Evolutionary conservation across 1,139 yeast genomes (phyloP), one percentile per base, ranked within the genome.

Genomic region (Scheffersomyces insectosa): DNA sequence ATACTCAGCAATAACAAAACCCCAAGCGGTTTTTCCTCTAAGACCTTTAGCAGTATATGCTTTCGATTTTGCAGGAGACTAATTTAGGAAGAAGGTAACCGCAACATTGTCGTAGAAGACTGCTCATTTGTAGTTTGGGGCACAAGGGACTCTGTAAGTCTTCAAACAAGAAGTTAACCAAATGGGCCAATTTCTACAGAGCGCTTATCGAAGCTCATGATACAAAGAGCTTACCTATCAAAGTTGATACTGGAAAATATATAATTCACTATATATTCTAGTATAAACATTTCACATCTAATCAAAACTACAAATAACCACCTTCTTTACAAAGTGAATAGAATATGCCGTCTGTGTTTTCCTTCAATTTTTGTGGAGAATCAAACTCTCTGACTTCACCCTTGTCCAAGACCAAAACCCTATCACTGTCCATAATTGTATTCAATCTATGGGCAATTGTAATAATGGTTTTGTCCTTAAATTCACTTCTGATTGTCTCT

Each of bases 81-180:
- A n/a, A n/a, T n/a, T n/a, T n/a, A n/a, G n/a, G n/a, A n/a, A n/a
- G n/a, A n/a, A n/a, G n/a, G n/a, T n/a, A n/a, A n/a, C n/a, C n/a
- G n/a, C n/a, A n/a, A n/a, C n/a, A n/a, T n/a, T n/a, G n/a, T n/a
- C n/a, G n/a, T n/a, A n/a, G n/a, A n/a, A n/a, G n/a, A n/a, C n/a
- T n/a, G n/a, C n/a, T n/a, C 54, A 55, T 83, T n/a, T 91, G 97
- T 54, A 60, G 79, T 1, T 62, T 88, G 42, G 80, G 82, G 1
- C 57, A 57, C 28, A 64, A 70, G 4, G 76, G 73, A 1, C 56
- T 83, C 3, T 86, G 95, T 51, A 70, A 75, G 29, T 70, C 75
- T 15, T 79, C 71, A 7, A 79, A 81, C 53, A 66, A 70, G 39
- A 70, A 72, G 35, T 50, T 80, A 28, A 42, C 75, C 33, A 65